Conservation (phyloP, 2,329 filamentous ascomycete species). For the Trichoderma citrinoviride region DNA sequence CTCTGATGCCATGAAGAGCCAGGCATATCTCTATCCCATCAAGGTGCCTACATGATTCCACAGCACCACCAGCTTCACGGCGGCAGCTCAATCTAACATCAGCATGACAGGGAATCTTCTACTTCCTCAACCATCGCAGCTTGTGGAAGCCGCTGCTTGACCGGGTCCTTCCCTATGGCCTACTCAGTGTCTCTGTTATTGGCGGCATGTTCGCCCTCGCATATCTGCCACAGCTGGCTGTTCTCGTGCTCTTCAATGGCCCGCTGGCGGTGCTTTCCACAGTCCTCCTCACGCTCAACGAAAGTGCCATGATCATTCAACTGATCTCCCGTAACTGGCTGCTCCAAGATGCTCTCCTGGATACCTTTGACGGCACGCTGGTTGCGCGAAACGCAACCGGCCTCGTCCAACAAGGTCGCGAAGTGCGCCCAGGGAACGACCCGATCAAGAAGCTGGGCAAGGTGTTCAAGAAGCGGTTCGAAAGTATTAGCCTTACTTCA, state of each 20-base stretch:
- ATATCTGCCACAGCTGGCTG: constrained; percentile 78
- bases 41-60: constrained; percentile 44
- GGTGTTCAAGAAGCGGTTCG: constrained; percentile 56
- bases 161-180: constrained; percentile 59
- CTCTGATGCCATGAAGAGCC: constrained; percentile 68
- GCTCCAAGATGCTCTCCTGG: constrained; percentile 76
- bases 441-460: constrained; percentile 57
- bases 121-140: constrained; percentile 54
- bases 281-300: constrained; percentile 63
- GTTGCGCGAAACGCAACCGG: constrained; percentile 49
- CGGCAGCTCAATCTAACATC: neutral
- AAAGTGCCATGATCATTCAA: constrained; percentile 58
- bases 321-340: constrained; percentile 66
- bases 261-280: constrained; percentile 75
- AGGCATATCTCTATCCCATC: constrained; percentile 83
- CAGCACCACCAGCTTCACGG: neutral
- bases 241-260: constrained; percentile 82
- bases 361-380: constrained; percentile 80
- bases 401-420: constrained; percentile 71
- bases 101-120: constrained; percentile 55
- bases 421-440: constrained; percentile 63
- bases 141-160: constrained; percentile 60
- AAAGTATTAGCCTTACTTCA: constrained; percentile 56
- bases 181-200: constrained; percentile 70
- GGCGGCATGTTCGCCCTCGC: constrained; percentile 82